Evolutionary conservation across 2,329 filamentous ascomycete genomes (phyloP).

Genomic region (Fusarium dimerum): DNA sequence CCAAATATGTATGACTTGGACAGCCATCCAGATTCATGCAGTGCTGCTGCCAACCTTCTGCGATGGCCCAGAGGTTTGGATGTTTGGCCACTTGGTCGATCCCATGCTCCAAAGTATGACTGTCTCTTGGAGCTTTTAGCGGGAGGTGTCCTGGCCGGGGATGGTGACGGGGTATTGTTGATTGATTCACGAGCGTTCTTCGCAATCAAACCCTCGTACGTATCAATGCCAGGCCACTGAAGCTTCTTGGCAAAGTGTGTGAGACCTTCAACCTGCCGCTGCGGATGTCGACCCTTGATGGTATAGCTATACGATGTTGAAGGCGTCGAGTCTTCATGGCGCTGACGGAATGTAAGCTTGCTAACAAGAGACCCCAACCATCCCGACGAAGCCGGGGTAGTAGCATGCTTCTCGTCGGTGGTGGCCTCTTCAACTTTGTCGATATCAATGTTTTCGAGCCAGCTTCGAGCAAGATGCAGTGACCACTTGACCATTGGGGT

Average conservation of each 20-base stretch:
- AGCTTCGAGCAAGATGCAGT: constrained; percentile 61
- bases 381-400: constrained; percentile 17
- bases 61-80: constrained; percentile 44
- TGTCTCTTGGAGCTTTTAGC: constrained; percentile 40
- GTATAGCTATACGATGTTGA: constrained; percentile 42
- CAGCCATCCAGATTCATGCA: constrained; percentile 64
- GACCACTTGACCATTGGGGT: constrained; percentile 68
- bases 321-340: constrained; percentile 38
- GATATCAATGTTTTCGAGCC: constrained; percentile 68
- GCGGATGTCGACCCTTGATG: constrained; percentile 56
- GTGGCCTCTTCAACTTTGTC: constrained; percentile 42
- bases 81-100: constrained; percentile 34
- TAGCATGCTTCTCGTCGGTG: constrained; percentile 5
- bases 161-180: constrained; percentile 28
- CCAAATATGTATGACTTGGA: constrained; percentile 69
- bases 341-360: constrained; percentile 49
- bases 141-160: constrained; percentile 37
- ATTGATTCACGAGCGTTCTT: constrained; percentile 48
- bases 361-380: constrained; percentile 62
- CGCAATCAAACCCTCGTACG: constrained; percentile 49
- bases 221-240: constrained; percentile 62
- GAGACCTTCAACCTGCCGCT: constrained; percentile 61
- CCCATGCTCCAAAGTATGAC: constrained; percentile 50
- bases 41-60: constrained; percentile 56
- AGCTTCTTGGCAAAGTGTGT: constrained; percentile 64